Base-by-base conservation (phyloP, 2,329 filamentous ascomycete species). In the Aspergillus quadrilineatus region DNA sequence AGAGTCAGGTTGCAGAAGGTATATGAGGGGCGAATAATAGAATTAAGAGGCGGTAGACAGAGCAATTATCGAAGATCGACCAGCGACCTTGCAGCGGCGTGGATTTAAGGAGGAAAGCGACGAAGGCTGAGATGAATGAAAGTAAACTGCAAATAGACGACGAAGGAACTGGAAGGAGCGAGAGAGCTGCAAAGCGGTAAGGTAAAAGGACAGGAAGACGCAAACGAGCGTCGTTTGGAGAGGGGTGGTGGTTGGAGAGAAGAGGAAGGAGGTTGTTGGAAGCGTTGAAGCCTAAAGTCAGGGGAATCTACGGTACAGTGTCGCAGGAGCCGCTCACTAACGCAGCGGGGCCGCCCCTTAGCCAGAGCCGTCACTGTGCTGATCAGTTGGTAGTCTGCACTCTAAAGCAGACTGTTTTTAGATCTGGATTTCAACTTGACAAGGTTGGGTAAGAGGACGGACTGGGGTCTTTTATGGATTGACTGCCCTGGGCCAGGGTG, bases 11-110 rank as follows among this genome's bases (percentile, higher is more conserved):
- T 14, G 17, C 46, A 28, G 44, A 43, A 29, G 54, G 39, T 14
- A 39, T 26, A 30, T 22, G 51, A 41, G 26, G 32, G 36, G 56
- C 50, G 37, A 51, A 41, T 28, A 30, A 50, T 57, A 56, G 54
- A 48, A 55, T 29, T 37, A 36, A 14, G 53, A 50, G 45, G 42
- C 12, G 51, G 36, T 30, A 47, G 22, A 42, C 34, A 28, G 56
- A 57, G 48, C 51, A 57, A 39, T 46, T 53, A 46, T 39, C 43
- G 60, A 55, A 63, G 65, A 62, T 68, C 66, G 66, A 50, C 66
- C 66, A 66, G 65, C 66, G 65, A 68, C 65, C 64, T 62, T 50
- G 60, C 47, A 53, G 53, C 43, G 42, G 46, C 44, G 17, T 32
- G 37, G 54, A 46, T 53, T 50, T 45, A 53, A 28, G 50, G 10